phyloP scores from a whole-genome alignment of 225 moss, liverwort and hornwort species.

The Pleurozium schreberi region DNA sequence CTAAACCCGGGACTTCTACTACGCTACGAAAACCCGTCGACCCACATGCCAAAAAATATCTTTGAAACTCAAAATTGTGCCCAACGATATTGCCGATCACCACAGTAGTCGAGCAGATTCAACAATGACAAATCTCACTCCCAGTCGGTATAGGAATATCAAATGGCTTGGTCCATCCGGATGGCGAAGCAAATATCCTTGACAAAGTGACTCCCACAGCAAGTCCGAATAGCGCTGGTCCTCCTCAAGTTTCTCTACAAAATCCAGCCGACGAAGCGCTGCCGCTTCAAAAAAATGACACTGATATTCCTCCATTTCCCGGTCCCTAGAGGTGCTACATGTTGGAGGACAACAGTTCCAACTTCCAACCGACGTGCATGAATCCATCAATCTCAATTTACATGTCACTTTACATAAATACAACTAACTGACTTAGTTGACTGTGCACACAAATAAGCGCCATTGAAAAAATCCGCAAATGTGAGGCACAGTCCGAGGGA shows the following conservation, averaged over 20 bases:
- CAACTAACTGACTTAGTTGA: slow-evolving; percentile 3
- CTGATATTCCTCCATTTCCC: neutral
- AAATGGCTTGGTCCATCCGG: neutral
- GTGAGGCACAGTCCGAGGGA: slow-evolving; percentile 9
- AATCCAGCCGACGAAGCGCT: neutral
- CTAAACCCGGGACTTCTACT: neutral
- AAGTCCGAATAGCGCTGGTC: neutral
- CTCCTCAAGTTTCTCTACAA: neutral
- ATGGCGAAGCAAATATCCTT: no score
- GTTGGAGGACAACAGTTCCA: neutral
- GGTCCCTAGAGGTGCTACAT: no score
- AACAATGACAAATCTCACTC: neutral
- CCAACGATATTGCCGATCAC: neutral
- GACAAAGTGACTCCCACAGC: neutral
- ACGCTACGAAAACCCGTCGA: neutral
- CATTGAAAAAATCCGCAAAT: slow-evolving; percentile 16
- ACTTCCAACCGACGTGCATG: neutral
- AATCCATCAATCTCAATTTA: neutral
- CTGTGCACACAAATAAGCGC: slow-evolving; percentile 16
- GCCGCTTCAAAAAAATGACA: neutral
- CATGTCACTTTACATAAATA: neutral
- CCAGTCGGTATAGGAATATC: neutral
- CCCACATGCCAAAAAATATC: neutral
- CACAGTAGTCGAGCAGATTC: neutral
- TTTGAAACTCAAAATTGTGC: neutral